Conservation (phyloP, 768 basidiomycete genomes). For the Hericium erinaceus region DNA sequence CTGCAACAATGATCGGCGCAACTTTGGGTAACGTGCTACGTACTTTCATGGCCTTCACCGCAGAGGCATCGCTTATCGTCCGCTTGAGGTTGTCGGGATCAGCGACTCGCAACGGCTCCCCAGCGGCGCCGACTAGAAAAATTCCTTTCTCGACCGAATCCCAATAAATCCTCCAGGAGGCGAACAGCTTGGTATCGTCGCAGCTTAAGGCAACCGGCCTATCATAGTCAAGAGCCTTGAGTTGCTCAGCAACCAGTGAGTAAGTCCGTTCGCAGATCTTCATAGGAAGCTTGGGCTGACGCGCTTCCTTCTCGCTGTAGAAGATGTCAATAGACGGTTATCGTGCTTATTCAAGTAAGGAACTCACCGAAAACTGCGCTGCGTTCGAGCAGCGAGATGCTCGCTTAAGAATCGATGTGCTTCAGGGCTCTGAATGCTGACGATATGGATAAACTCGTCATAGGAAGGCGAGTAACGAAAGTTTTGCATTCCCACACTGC, state of each 20-base stretch:
- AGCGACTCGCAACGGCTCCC: conserved; percentile 16
- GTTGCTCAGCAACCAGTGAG: no score
- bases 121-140: conserved; percentile 20
- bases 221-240: no score
- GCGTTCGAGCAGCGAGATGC: conserved; percentile 13
- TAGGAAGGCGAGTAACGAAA: conserved; percentile 24
- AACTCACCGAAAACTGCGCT: conserved; percentile 15
- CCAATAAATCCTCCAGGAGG: conserved; percentile 17
- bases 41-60: conserved; percentile 19
- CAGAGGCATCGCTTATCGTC: conserved; percentile 7
- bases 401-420: not conserved
- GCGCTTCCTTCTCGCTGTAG: conserved; percentile 4
- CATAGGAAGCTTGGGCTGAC: conserved; percentile 8
- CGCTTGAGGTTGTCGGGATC: conserved; percentile 16
- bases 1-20: conserved; percentile 27
- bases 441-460: conserved; percentile 24
- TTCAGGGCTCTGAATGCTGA: conserved; percentile 4
- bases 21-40: conserved; percentile 19
- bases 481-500: conserved; percentile 26
- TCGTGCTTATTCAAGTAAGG: conserved; percentile 18
- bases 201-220: conserved; percentile 22
- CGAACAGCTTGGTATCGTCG: conserved; percentile 29
- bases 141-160: conserved; percentile 10
- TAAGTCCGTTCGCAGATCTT: conserved; percentile 3
- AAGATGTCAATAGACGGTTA: conserved; percentile 12